These are phyloP conservation scores for Pseudogymnoascus sp. DNA, from an alignment of 2,329 filamentous ascomycete species.

Conservation along the genomic window DNA sequence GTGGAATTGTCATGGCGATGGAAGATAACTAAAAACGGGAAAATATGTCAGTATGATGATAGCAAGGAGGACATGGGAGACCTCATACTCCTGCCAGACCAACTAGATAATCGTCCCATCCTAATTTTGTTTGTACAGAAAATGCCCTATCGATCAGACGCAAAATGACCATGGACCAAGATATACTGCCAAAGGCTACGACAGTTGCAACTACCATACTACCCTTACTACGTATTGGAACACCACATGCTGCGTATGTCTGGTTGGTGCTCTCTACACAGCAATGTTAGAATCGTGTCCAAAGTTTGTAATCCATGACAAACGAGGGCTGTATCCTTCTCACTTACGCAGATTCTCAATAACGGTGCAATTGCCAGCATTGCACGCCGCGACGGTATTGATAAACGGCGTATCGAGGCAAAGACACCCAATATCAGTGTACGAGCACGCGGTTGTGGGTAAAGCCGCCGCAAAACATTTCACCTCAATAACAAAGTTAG, in stretches of 20 bases:
- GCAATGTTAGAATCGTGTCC: slow-evolving; percentile 12
- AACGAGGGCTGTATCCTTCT: slow-evolving; percentile 8
- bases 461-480: slow-evolving; percentile 6
- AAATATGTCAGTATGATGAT: slow-evolving; percentile 11
- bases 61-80: neutral
- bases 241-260: slow-evolving; percentile 25
- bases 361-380: slow-evolving; percentile 26
- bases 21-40: slow-evolving; percentile 19
- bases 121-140: slow-evolving; percentile 23
- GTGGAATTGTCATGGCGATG: slow-evolving; percentile 25
- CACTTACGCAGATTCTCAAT: slow-evolving; percentile 21
- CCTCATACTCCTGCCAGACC: slow-evolving; percentile 25
- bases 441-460: slow-evolving; percentile 20
- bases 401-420: slow-evolving; percentile 25
- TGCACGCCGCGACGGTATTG: slow-evolving; percentile 22
- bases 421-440: slow-evolving; percentile 24
- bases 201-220: slow-evolving; percentile 21
- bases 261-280: slow-evolving; percentile 13
- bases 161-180: slow-evolving; percentile 25
- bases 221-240: slow-evolving; percentile 22
- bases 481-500: neutral
- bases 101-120: slow-evolving; percentile 28
- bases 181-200: slow-evolving; percentile 23
- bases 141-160: slow-evolving; percentile 23
- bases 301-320: neutral